phyloP scores from a whole-genome alignment of 208 protist genomes.

The Trypanosoma conorhini region DNA sequence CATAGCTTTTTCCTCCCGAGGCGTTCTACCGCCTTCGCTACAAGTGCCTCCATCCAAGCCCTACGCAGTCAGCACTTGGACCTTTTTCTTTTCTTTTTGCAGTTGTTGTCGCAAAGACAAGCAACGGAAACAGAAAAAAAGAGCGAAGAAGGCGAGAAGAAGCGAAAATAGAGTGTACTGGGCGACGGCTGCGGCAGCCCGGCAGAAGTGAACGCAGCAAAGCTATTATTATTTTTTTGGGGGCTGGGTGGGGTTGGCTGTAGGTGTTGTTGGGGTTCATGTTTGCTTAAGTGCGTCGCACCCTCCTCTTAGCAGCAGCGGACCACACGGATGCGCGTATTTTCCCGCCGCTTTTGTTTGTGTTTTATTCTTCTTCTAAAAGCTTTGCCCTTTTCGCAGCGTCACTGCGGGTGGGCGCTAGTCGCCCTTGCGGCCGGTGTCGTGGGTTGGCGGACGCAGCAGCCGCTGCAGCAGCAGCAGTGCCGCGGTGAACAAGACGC shows the following conservation, averaged over 20 bases:
- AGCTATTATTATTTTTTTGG: no score
- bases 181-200: not conserved
- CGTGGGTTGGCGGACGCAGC: not conserved
- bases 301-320: no score
- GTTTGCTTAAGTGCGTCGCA: no score
- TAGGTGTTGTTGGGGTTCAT: no score
- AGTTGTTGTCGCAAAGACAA: constrained; percentile 6
- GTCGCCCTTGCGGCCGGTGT: constrained; percentile 1
- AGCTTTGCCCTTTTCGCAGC: no score
- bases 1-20: constrained; percentile 71
- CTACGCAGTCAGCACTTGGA: not conserved
- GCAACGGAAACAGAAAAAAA: not conserved
- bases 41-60: constrained; percentile 31
- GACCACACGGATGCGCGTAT: no score
- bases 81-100: no score
- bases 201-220: not conserved
- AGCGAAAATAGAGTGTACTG: not conserved
- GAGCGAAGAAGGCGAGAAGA: not conserved
- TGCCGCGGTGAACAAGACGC: not conserved
- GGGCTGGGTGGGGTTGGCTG: no score
- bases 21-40: constrained; percentile 62
- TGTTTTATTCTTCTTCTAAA: no score
- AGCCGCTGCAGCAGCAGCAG: constrained; percentile 8
- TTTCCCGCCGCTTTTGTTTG: no score
- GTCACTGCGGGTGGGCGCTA: no score